phyloP scores from a whole-genome alignment of 1,139 yeast species.

The Oligophagozyma castellii region DNA sequence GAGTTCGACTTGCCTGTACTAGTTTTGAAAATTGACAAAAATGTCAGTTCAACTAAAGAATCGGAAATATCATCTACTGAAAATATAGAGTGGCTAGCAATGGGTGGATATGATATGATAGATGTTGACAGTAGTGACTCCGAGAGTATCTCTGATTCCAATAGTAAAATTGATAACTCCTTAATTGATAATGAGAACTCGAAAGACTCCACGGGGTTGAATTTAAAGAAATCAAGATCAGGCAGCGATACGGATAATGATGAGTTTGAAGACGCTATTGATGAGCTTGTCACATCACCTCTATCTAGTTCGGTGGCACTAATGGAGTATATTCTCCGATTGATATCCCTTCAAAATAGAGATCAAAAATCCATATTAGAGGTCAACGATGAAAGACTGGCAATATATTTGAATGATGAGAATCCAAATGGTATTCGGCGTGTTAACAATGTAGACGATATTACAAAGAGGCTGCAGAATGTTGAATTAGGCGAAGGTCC shows the following conservation, averaged over 20 bases:
- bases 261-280: constrained; percentile 9
- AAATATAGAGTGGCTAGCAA: constrained; percentile 23
- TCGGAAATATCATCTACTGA: constrained; percentile 10
- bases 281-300: constrained; percentile 5
- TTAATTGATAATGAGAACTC: constrained; percentile 7
- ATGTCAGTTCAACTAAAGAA: constrained; percentile 7
- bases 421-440: constrained; percentile 21
- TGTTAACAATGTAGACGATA: too few relatives aligned
- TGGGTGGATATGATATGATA: constrained; percentile 23
- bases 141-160: constrained; percentile 15
- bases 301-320: constrained; percentile 34
- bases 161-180: constrained; percentile 14
- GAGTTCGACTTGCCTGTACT: constrained; percentile 57
- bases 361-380: constrained; percentile 44
- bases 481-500: too few relatives aligned
- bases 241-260: constrained; percentile 13
- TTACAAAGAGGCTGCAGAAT: too few relatives aligned
- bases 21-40: constrained; percentile 38
- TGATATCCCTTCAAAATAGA: constrained; percentile 47
- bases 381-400: constrained; percentile 53
- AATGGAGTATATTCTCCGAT: constrained; percentile 50
- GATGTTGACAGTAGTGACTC: constrained; percentile 9
- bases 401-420: constrained; percentile 53
- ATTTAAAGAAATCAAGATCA: too few relatives aligned
- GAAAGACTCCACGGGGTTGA: constrained; percentile 7